phyloP scores from a whole-genome alignment of 2,329 filamentous ascomycete genomes.

The Aureobasidium sp. region DNA sequence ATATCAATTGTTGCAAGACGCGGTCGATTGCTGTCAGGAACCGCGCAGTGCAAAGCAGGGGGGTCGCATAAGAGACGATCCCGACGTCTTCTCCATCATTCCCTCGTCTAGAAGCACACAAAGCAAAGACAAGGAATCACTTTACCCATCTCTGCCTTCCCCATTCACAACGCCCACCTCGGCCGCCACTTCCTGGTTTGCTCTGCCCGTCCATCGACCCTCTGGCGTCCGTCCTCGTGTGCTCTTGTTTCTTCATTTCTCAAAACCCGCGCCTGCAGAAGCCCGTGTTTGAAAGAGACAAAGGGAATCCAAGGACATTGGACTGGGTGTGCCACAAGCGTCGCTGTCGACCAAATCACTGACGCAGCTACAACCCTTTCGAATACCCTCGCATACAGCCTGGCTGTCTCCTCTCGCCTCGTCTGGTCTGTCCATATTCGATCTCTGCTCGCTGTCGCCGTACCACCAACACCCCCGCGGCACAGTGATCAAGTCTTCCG shows the following conservation, averaged over 20 bases:
- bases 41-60: background rate
- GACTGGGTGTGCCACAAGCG: conserved; percentile 13
- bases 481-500: background rate
- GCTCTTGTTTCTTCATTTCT: conserved; percentile 8
- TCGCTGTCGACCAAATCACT: conserved; percentile 1
- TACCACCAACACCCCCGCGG: conserved; percentile 10
- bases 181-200: conserved; percentile 11
- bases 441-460: conserved; percentile 1
- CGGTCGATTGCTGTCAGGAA: background rate
- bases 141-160: background rate
- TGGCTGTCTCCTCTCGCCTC: background rate
- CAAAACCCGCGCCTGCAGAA: conserved; percentile 5
- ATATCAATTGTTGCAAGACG: background rate
- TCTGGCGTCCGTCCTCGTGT: background rate
- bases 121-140: conserved; percentile 14
- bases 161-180: conserved; percentile 10
- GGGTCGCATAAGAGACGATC: conserved; percentile 7
- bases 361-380: background rate
- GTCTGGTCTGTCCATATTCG: background rate
- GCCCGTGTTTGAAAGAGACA: conserved; percentile 12
- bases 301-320: conserved; percentile 12
- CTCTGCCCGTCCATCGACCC: background rate
- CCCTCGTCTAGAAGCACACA: conserved; percentile 14
- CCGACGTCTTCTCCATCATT: conserved; percentile 14
- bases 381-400: background rate